Conservation (phyloP, 305 asterid species). For the Andrographis paniculata region DNA sequence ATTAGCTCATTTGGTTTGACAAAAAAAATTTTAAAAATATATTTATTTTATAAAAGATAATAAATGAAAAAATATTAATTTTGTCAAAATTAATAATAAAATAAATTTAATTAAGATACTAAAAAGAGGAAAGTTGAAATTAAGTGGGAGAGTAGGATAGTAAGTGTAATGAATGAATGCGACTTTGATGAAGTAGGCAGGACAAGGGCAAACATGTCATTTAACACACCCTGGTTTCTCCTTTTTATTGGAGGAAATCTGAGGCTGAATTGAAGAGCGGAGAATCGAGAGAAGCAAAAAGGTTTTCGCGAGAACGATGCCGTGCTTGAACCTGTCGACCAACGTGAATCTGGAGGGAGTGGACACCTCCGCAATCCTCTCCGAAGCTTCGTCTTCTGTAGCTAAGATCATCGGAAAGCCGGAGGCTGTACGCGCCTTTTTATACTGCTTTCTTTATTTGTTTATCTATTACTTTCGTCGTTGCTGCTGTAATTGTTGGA, state of each 20-base stretch:
- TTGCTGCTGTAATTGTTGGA: not conserved
- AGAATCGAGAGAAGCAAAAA: not conserved
- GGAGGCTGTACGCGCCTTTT: constrained; percentile 47
- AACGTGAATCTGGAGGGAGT: constrained; percentile 77
- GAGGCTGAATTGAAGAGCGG: not conserved
- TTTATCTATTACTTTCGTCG: not conserved
- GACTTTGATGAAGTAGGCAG: no score
- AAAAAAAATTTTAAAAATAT: no score
- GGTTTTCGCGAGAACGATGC: constrained; percentile 47
- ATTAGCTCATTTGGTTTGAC: no score
- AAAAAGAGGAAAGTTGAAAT: no score
- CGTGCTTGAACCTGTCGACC: constrained; percentile 83
- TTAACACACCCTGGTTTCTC: no score
- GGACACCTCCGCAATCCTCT: constrained; percentile 72
- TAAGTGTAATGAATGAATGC: no score
- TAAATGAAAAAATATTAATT: no score
- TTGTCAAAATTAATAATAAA: no score
- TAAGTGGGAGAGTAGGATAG: no score
- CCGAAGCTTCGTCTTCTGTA: constrained; percentile 71
- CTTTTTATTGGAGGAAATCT: not conserved
- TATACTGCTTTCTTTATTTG: not conserved
- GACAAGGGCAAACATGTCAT: no score
- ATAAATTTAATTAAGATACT: no score
- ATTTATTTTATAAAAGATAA: no score
- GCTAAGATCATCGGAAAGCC: constrained; percentile 87